A percentile compares a stretch with the other conserved stretches of the same genome.
Evolutionary conservation across 768 basidiomycete species (phyloP).

Genomic region (Panellus pusillus): DNA sequence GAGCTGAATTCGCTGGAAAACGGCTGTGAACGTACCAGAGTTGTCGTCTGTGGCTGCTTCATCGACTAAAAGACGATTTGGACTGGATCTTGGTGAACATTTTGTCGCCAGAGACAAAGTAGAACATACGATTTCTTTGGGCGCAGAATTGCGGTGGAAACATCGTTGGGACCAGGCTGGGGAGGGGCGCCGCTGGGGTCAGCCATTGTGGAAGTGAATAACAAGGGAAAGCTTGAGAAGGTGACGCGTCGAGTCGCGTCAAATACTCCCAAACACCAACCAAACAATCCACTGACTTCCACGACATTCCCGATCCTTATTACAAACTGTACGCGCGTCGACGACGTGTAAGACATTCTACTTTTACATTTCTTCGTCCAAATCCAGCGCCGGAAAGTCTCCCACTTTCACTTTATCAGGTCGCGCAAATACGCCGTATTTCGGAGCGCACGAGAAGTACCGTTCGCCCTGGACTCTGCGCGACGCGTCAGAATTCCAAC

Average conservation of each 20-base stretch:
- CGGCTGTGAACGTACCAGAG: conserved; percentile 60
- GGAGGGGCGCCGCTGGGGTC: conserved; percentile 84
- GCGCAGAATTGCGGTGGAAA: conserved; percentile 92
- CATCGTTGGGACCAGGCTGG: conserved; percentile 85
- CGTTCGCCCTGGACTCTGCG: conserved; percentile 75
- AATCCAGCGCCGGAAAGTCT: conserved; percentile 78
- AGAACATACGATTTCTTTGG: conserved; percentile 93
- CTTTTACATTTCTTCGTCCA: conserved; percentile 76
- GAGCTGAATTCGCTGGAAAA: conserved; percentile 6
- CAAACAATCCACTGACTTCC: background rate
- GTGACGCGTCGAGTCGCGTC: conserved; percentile 42
- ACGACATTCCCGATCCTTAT: background rate
- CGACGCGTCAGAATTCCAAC: conserved; percentile 1
- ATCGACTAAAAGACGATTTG: conserved; percentile 97
- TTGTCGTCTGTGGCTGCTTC: conserved; percentile 95
- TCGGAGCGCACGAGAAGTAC: conserved; percentile 81
- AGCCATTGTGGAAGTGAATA: conserved; percentile 45
- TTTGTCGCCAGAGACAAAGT: conserved; percentile 15
- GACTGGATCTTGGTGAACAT: conserved; percentile 50
- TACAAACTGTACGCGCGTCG: no score
- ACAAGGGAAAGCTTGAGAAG: conserved; percentile 19
- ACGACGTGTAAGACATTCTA: no score
- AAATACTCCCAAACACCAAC: background rate
- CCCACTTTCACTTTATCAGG: conserved; percentile 81
- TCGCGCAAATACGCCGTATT: conserved; percentile 84